Evolutionary conservation across 257 asterid species (phyloP), one percentile per base, ranked within the genome.

Genomic region (Verbena officinalis): DNA sequence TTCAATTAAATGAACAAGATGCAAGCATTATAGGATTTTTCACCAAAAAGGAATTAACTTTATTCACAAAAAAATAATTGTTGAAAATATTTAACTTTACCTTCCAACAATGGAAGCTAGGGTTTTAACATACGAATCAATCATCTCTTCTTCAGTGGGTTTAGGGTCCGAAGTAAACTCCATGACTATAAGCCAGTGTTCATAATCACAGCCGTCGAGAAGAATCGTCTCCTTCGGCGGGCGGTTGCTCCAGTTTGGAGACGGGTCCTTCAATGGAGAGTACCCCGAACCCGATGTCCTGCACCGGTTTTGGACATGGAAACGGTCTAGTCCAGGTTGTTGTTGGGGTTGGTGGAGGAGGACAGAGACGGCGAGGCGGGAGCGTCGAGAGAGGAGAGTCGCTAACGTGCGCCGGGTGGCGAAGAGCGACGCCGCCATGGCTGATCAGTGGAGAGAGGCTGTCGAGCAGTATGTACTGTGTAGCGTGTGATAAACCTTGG

Each of bases 191-290:
- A 93, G 88, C 98, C 98, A 93, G 68, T 93, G 98, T 68, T 93
- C 98, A 63, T 89, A 93, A 50, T 89, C 98, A 62, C 98, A 93
- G 33, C 97, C 98, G 51, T 93, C 98, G 44, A 92, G 86, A 9
- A 87, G 87, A 65, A 87, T 84, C 61, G 96, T 87, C 74, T 93
- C 94, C 78, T 85, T 89, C 15, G 98, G 97, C 3, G 98, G 96
- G 1, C 98, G 87, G 75, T 93, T 93, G 81, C 97, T 89, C 97
- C 97, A 90, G 78, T 92, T 92, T 24, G 98, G 97, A 0, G 97
- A 84, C 56, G 98, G 96, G 81, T 92, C 95, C 64, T 93, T 93
- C 57, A 92, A 56, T 11, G 95, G 96, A 4, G 96, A 87, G 73
- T 89, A 89, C 8, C 97, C 98, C 54, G 95, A 74, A 14, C 84